Base-by-base conservation (phyloP, 305 asterid genomes). In the Caryopteris hybrid region DNA sequence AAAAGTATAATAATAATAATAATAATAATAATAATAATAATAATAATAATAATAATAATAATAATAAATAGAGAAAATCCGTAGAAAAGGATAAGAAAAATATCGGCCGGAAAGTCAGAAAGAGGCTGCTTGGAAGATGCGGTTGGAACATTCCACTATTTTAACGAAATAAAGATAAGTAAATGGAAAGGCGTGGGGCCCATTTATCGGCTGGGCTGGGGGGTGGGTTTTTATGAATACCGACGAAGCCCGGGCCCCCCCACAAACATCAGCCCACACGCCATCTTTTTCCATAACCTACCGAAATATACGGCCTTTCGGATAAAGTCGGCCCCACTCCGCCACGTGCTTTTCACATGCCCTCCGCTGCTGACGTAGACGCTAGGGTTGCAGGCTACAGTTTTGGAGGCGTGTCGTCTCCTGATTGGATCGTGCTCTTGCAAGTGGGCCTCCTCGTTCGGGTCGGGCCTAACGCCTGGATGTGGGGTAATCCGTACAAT, bases 281-380 rank as follows among this genome's bases (percentile, higher is more conserved):
- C 69, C 62, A 76, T 64, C 76, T n/a, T 60, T 38, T 66, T 22
- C 59, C 64, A 29, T 68, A 36, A 54, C 51, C 69, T 59, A 71
- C 79, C 78, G 62, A 57, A 43, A 74, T 50, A 64, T 73, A 70
- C 74, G 81, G 67, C 61, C 60, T 61, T 78, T 23, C 47, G 74
- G 86, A 85, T 85, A 85, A 82, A 61, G 64, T 78, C 6, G 83
- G 79, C 25, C 84, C 85, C 85, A 75, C 77, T 1, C 2, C 8
- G 10, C 23, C 70, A 34, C 76, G 78, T 69, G 76, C 25, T 13
- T 1, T n/a, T 64, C 81, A 73, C 76, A 78, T 73, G 81, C 27
- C 2, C 8, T 6, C 7, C n/a, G n/a, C 11, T 3, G 43, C 50
- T 50, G 72, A 50, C 64, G 55, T 34, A 27, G 79, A 39, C 48